A percentile compares a stretch with the other conserved stretches of the same genome.
Conservation (phyloP, 768 basidiomycete genomes). For the Lentinula aciculospora region DNA sequence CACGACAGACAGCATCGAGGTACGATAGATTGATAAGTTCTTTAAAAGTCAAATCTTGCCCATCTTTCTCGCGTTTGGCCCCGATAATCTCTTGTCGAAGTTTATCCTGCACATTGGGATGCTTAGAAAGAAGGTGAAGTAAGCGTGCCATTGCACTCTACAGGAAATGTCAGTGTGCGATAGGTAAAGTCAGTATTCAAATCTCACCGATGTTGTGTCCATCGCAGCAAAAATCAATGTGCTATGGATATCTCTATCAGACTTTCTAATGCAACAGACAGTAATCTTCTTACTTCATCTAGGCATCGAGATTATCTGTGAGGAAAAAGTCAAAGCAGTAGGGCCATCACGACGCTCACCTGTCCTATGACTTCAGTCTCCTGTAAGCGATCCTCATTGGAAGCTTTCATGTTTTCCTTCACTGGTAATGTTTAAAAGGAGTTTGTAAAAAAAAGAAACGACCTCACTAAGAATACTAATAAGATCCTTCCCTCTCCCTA, state of each 20-base stretch:
- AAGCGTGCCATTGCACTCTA: constrained; percentile 25
- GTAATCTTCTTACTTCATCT: constrained; percentile 3
- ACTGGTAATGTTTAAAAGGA: constrained; percentile 22
- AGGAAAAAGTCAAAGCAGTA: too few relatives aligned
- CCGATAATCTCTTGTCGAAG: constrained; percentile 28
- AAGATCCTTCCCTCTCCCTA: constrained; percentile 29
- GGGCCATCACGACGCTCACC: constrained; percentile 12
- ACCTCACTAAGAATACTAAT: constrained; percentile 26
- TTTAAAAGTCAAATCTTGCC: constrained; percentile 28
- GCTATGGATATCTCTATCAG: constrained; percentile 12
- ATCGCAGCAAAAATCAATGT: constrained; percentile 33
- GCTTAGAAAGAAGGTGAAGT: constrained; percentile 25
- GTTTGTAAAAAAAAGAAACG: constrained; percentile 16
- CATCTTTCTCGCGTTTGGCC: constrained; percentile 17
- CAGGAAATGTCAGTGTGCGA: too few relatives aligned
- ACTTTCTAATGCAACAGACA: background rate
- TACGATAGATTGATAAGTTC: constrained; percentile 28
- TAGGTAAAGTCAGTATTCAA: background rate
- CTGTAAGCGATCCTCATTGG: constrained; percentile 22
- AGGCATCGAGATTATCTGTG: background rate
- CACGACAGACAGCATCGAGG: constrained; percentile 34
- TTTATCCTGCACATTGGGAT: constrained; percentile 30
- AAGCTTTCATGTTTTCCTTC: constrained; percentile 27
- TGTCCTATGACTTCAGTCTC: constrained; percentile 31
- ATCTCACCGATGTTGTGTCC: constrained; percentile 31